A percentile compares a stretch with the other conserved stretches of the same genome.
phyloP scores from a whole-genome alignment of 208 protist genomes.

The Crithidia acanthocephali region DNA sequence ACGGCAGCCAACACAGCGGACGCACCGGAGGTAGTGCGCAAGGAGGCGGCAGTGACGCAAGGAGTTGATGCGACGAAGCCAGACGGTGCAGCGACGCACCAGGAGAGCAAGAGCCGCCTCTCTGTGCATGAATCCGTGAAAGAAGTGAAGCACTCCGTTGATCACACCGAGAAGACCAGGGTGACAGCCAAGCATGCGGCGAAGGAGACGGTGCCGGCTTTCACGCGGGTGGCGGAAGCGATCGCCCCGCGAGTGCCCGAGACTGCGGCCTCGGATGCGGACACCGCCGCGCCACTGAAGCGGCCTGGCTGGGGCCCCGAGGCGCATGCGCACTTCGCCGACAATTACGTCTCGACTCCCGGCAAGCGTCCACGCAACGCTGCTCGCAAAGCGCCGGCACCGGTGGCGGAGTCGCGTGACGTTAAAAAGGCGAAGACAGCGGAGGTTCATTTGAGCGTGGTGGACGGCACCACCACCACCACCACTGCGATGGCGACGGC shows the following conservation, averaged over 20 bases:
- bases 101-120: no score
- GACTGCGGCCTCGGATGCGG: not conserved
- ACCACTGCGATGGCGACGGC: no score
- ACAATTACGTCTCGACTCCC: slow-evolving; percentile 72
- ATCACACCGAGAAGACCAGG: no score
- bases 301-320: slow-evolving; percentile 59
- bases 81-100: no score
- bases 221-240: not conserved
- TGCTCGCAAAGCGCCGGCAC: not conserved
- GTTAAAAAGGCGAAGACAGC: slow-evolving; percentile 13
- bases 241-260: not conserved
- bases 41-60: no score
- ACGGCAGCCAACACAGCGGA: no score
- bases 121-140: not conserved
- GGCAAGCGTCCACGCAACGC: slow-evolving; percentile 49
- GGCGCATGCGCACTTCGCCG: slow-evolving; percentile 58
- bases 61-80: not conserved
- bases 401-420: slow-evolving; percentile 11
- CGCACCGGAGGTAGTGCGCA: no score
- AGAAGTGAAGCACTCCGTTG: no score
- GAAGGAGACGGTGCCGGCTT: not conserved
- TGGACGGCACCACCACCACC: no score
- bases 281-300: not conserved
- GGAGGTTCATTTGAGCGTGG: not conserved
- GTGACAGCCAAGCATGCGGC: no score